phyloP scores from a whole-genome alignment of 2,329 filamentous ascomycete species.

The Claviceps purpurea region DNA sequence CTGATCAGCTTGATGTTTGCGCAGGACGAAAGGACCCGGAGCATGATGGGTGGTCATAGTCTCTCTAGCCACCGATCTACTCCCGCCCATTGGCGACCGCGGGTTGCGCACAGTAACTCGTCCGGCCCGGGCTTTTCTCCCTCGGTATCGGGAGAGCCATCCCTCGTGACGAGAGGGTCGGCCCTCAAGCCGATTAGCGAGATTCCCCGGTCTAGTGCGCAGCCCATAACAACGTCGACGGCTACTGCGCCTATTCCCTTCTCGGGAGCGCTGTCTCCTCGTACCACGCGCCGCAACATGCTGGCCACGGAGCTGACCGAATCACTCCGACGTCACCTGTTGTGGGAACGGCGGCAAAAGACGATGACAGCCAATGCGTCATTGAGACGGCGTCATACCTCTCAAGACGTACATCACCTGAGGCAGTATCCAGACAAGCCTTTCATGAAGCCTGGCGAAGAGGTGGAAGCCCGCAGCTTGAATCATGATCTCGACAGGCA shows the following conservation, averaged over 20 bases:
- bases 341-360: constrained; percentile 94
- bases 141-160: constrained; percentile 48
- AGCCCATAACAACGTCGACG: constrained; percentile 66
- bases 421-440: constrained; percentile 63
- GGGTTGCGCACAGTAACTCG: constrained; percentile 31
- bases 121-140: constrained; percentile 35
- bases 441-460: constrained; percentile 46
- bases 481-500: constrained; percentile 80
- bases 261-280: constrained; percentile 71
- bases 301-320: constrained; percentile 87
- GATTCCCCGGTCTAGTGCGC: constrained; percentile 51
- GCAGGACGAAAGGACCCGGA: constrained; percentile 58
- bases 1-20: constrained; percentile 80
- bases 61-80: constrained; percentile 49
- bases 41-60: constrained; percentile 40
- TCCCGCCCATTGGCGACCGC: constrained; percentile 52
- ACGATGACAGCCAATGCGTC: constrained; percentile 78
- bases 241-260: constrained; percentile 49
- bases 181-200: constrained; percentile 44
- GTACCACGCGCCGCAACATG: constrained; percentile 91
- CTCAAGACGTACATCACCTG: constrained; percentile 80
- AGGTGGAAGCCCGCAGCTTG: constrained; percentile 58
- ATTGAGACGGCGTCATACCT: constrained; percentile 79
- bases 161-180: constrained; percentile 49
- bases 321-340: constrained; percentile 76